Conservation (phyloP, 2,329 filamentous ascomycete species). For the Colletotrichum tofieldiae region DNA sequence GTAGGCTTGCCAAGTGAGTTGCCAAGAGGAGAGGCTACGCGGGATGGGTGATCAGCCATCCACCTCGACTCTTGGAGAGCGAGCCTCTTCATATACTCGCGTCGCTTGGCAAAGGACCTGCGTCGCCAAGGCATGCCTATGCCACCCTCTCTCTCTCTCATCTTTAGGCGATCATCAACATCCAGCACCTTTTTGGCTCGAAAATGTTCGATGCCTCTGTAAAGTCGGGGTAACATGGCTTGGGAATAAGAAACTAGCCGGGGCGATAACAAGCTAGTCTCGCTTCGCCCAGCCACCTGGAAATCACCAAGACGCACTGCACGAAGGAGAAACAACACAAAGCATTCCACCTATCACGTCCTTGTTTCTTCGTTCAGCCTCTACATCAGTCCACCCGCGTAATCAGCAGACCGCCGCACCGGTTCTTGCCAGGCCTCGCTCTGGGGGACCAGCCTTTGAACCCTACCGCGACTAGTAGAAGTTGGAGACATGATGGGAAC, state of each 20-base stretch:
- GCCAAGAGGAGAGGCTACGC: constrained; percentile 29
- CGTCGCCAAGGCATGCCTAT: constrained; percentile 29
- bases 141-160: background rate
- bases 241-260: constrained; percentile 11
- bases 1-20: constrained; percentile 26
- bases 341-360: constrained; percentile 38
- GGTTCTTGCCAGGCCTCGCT: constrained; percentile 3
- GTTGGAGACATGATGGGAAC: constrained; percentile 27
- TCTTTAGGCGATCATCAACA: background rate
- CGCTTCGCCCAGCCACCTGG: constrained; percentile 32
- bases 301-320: constrained; percentile 30
- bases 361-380: background rate
- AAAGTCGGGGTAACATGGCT: constrained; percentile 23
- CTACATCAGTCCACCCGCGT: constrained; percentile 18
- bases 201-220: background rate
- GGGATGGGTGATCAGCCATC: constrained; percentile 31
- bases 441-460: constrained; percentile 6
- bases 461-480: constrained; percentile 14
- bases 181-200: background rate
- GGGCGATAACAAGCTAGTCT: constrained; percentile 24
- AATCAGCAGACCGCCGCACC: constrained; percentile 24
- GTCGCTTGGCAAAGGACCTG: constrained; percentile 33
- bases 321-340: constrained; percentile 33
- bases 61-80: constrained; percentile 17
- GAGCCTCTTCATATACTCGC: constrained; percentile 38